These are phyloP conservation scores for Quercus cerris DNA, from an alignment of 306 rosid genomes.

Conservation along the genomic window DNA sequence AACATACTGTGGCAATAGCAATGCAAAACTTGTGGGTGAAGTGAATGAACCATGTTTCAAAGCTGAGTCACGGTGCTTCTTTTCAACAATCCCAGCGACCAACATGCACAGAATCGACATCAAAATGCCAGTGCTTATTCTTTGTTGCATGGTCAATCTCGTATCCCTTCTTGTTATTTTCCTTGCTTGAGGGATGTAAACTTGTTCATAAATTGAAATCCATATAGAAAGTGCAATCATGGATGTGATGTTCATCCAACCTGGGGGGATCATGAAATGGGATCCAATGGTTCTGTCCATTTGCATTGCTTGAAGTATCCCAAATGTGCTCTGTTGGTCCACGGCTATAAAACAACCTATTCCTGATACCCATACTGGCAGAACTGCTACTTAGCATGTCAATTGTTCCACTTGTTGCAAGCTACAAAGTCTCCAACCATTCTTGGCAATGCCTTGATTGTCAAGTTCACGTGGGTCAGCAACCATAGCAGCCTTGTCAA, in stretches of 20 bases:
- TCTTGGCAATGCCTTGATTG: conserved; percentile 37
- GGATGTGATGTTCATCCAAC: conserved; percentile 55
- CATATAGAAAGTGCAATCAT: conserved; percentile 70
- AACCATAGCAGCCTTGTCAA: conserved; percentile 69
- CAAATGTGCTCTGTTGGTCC: conserved; percentile 71
- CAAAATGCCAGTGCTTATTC: conserved; percentile 60
- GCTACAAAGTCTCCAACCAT: conserved; percentile 67
- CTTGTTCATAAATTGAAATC: conserved; percentile 57
- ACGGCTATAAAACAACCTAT: conserved; percentile 51
- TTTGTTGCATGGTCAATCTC: conserved; percentile 41
- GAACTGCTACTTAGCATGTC: conserved; percentile 55
- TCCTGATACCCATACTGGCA: conserved; percentile 72
- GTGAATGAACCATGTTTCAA: conserved; percentile 22
- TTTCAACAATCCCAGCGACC: conserved; percentile 58
- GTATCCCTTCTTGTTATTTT: conserved; percentile 16
- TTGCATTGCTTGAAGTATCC: conserved; percentile 67
- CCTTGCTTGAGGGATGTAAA: conserved; percentile 35
- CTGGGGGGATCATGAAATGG: conserved; percentile 67
- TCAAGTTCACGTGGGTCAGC: conserved; percentile 44
- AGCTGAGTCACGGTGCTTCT: conserved; percentile 47
- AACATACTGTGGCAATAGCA: conserved; percentile 58
- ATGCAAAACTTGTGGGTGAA: conserved; percentile 47
- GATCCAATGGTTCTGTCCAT: conserved; percentile 50
- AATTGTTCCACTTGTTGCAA: conserved; percentile 72
- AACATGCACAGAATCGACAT: conserved; percentile 66